phyloP scores from a whole-genome alignment of 768 basidiomycete species.

The Mycena indigotica region DNA sequence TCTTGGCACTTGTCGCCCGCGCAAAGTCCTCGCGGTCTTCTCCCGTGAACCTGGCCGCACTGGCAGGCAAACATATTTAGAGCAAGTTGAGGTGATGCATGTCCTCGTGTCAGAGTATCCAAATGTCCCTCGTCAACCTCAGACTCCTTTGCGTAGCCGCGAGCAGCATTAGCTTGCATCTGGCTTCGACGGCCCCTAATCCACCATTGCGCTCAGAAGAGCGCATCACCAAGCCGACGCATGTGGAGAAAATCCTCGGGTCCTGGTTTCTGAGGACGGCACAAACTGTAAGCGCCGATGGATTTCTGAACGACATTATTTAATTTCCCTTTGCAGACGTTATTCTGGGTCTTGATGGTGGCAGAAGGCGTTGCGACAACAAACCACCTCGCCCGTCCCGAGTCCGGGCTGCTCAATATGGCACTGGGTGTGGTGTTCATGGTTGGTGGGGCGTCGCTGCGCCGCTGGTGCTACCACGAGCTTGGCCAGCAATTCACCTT shows the following conservation, averaged over 20 bases:
- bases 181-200: constrained; percentile 17
- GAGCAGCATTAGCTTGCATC: constrained; percentile 15
- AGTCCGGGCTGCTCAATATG: constrained; percentile 7
- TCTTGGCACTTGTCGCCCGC: neutral
- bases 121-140: constrained; percentile 10
- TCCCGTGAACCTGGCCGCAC: neutral
- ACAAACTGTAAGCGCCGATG: constrained; percentile 9
- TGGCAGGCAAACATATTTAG: neutral
- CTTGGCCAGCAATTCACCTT: constrained; percentile 18
- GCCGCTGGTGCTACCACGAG: constrained; percentile 16
- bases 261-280: constrained; percentile 4
- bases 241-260: constrained; percentile 10
- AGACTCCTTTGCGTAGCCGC: constrained; percentile 14
- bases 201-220: constrained; percentile 7
- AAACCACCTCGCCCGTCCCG: neutral
- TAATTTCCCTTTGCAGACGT: neutral
- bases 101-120: neutral
- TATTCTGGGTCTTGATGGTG: constrained; percentile 15
- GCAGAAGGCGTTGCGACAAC: constrained; percentile 2
- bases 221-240: constrained; percentile 3
- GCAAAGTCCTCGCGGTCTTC: neutral
- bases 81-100: neutral
- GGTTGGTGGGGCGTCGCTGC: constrained; percentile 8
- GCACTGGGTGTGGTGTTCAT: constrained; percentile 10
- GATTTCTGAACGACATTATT: neutral